Base-by-base conservation (phyloP, 164 flowering plant genomes). In the Vitis riparia region DNA sequence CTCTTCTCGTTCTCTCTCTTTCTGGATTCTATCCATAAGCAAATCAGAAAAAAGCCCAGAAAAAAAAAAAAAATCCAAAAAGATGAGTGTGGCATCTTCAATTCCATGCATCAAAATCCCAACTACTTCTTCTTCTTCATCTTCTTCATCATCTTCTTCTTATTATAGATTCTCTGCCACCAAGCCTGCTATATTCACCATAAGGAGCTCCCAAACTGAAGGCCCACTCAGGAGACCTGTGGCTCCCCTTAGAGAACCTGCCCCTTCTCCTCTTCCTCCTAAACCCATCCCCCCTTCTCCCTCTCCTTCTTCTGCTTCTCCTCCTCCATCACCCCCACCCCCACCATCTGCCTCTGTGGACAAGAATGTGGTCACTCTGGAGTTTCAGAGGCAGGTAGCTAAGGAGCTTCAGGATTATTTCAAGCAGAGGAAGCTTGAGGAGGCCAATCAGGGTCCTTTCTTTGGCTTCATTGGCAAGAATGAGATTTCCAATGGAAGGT, bases 401-500 rank as follows among this genome's bases (percentile, higher is more conserved):
- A 94, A 88, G 83, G 99, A 94, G 79, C 81, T 94, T 59, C 99
- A 88, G 80, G 97, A 92, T 5, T 94, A 92, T 32, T 92, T 94
- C 72, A 83, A 84, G 78, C 80, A 85, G 87, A 92, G 90, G 96
- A 92, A 94, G 91, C 78, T 90, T 59, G 97, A 92, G 51, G 91
- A 85, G 44, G 89, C 94, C 57, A 68, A 79, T 76, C 90, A 85
- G 55, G 99, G 99, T 8, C 99, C 99, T 56, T 87, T 89, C 75
- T 92, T 94, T 82, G 99, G 99, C 16, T 94, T 88, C 76, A 52
- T 91, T 62, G 86, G 75, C 10, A 94, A 89, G 83, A 94, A 94
- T 74, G 99, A 94, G 76, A 92, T 92, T 65, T 32, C 82, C 56
- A 94, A 94, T 84, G 99, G 99, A 74, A 92, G 99, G 99, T 92